Evolutionary conservation across 768 basidiomycete species (phyloP).

Genomic region (Trametes cinnabarina): DNA sequence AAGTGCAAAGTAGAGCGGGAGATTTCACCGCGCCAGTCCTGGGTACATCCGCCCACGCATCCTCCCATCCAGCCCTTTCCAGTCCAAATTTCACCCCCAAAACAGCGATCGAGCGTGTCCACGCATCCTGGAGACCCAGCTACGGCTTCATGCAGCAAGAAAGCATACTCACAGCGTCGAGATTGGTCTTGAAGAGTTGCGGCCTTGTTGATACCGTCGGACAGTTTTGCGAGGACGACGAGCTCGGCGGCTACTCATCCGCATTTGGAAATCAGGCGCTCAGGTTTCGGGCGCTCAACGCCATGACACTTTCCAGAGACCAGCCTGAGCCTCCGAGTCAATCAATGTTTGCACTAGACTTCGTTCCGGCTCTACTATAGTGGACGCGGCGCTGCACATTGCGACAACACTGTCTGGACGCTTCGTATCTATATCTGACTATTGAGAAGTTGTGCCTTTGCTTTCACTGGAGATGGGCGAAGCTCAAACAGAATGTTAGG

Average conservation of each 20-base stretch:
- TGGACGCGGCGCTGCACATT: too few relatives aligned
- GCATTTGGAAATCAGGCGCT: slow-evolving; percentile 9
- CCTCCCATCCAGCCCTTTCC: slow-evolving; percentile 27
- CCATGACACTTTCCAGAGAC: not conserved
- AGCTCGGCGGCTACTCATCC: slow-evolving; percentile 11
- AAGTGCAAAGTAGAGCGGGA: slow-evolving; percentile 12
- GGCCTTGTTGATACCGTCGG: slow-evolving; percentile 20
- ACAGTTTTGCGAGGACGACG: slow-evolving; percentile 17
- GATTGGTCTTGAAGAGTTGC: slow-evolving; percentile 39
- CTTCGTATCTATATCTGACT: not conserved
- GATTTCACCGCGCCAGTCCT: slow-evolving; percentile 7
- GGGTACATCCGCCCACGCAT: slow-evolving; percentile 24
- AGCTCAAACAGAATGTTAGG: not conserved
- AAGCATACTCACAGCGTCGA: slow-evolving; percentile 40
- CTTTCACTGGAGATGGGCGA: not conserved
- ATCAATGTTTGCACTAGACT: too few relatives aligned
- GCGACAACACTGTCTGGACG: too few relatives aligned
- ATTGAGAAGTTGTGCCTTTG: not conserved
- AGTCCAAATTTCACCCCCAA: slow-evolving; percentile 13
- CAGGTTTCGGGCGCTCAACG: not conserved
- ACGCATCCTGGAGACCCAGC: slow-evolving; percentile 11
- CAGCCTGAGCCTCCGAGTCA: too few relatives aligned
- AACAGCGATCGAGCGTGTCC: slow-evolving; percentile 14
- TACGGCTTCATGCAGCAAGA: slow-evolving; percentile 21
- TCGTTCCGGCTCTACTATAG: too few relatives aligned